Conservation (phyloP, 2,329 filamentous ascomycete species). For the Triangularia setosa region DNA sequence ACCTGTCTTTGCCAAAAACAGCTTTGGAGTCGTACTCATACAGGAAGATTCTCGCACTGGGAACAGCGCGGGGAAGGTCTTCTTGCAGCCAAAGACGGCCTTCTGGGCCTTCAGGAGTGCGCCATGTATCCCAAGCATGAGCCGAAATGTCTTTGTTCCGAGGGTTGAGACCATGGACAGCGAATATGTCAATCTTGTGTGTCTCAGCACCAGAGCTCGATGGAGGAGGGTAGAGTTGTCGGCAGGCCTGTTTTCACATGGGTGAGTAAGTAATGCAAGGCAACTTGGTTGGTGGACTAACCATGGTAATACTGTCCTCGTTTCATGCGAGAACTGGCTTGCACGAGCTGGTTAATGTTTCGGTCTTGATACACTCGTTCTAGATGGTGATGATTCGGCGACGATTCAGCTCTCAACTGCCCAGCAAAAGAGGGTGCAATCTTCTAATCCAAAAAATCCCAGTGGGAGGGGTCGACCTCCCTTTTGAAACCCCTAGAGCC, state of each 20-base stretch:
- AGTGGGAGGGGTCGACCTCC: background rate
- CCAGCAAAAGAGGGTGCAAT: background rate
- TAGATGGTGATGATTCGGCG: background rate
- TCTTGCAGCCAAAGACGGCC: constrained; percentile 28
- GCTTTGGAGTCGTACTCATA: constrained; percentile 27
- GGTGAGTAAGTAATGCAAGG: background rate
- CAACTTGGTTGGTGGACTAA: background rate
- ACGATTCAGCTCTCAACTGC: background rate
- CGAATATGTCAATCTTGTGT: constrained; percentile 20
- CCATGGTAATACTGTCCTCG: background rate
- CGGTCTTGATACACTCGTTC: background rate
- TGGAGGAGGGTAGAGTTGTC: constrained; percentile 2
- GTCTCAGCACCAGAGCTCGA: background rate
- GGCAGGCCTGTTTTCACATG: background rate
- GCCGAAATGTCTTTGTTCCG: constrained; percentile 21
- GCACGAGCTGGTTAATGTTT: background rate
- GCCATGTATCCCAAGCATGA: constrained; percentile 30
- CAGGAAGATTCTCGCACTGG: constrained; percentile 28
- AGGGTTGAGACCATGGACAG: constrained; percentile 28
- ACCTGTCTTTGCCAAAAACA: constrained; percentile 20
- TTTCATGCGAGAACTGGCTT: background rate
- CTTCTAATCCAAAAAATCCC: background rate
- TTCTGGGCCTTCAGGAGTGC: constrained; percentile 16
- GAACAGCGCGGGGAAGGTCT: constrained; percentile 23
- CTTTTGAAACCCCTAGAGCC: background rate